Base-by-base conservation (phyloP, 2,329 filamentous ascomycete genomes). In the Aspergillus uvarum region DNA sequence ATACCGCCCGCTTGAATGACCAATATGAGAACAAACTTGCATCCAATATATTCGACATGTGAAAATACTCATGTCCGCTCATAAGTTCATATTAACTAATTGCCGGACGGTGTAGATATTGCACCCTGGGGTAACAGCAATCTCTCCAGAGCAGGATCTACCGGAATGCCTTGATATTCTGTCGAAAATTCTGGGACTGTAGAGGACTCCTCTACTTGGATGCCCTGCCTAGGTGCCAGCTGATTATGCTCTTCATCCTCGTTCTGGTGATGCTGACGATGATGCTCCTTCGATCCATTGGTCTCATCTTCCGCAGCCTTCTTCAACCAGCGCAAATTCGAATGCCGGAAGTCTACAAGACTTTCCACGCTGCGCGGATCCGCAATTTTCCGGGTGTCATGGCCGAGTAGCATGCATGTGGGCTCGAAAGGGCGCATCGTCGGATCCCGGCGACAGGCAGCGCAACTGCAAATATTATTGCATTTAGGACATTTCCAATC, bases 401-500 rank as follows among this genome's bases (percentile, higher is more conserved):
- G 92, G 0, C 95, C 95, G 2, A 98, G 84, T 1, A 94, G 81
- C 0, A 92, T 96, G 59, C 89, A 91, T 69, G 91, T 95, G 0
- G 95, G 95, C 54, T 90, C 86, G 70, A 96, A 96, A 0, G 93
- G 90, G 5, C 82, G 83, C 68, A 90, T 90, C n/a, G 84, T 86
- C 8, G 81, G 79, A 60, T 85, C 82, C 47, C 87, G 86, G 35
- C 90, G 87, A 74, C 95, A 99, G 49, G 82, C 81, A 12, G 87
- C 90, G 68, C 93, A 97, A 65, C 93, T 96, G 80, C 95, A 99
- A 42, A 94, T 91, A 19, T 88, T 87, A 22, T 85, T 81, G 72
- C 95, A 99, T 70, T 89, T 91, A 0, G 95, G 95, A 65, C 95
- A 99, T 69, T 89, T 85, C 94, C 95, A 99, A 51, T 87, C 81